A percentile compares a stretch with the other conserved stretches of the same genome.
These are phyloP conservation scores for Mariannaea elegans DNA, from an alignment of 2,329 filamentous ascomycete genomes.

Conservation along the genomic window DNA sequence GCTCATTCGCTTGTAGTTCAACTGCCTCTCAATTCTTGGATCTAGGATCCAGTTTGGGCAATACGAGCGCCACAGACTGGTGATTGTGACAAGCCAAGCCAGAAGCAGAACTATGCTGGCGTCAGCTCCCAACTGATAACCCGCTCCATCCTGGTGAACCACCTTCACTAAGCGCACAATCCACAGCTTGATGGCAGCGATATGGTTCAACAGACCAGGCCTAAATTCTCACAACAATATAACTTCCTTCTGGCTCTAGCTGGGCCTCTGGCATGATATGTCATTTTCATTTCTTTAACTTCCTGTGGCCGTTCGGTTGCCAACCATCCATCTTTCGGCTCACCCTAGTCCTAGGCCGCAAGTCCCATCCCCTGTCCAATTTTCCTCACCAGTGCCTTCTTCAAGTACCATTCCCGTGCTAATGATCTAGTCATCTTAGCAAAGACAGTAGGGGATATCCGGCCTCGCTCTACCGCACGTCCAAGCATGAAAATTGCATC, in stretches of 20 bases:
- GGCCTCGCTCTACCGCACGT: slow-evolving; percentile 76
- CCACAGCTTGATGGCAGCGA: slow-evolving; percentile 5
- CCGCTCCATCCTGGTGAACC: neutral
- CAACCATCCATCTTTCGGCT: neutral
- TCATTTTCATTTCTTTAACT: neutral
- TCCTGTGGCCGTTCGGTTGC: neutral
- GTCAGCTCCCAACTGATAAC: neutral
- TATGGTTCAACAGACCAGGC: neutral
- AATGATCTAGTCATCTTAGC: slow-evolving; percentile 79
- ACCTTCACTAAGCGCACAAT: slow-evolving; percentile 10
- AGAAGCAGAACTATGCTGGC: neutral
- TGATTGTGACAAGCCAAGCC: neutral
- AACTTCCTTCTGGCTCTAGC: slow-evolving; percentile 20
- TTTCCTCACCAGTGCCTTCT: slow-evolving; percentile 82
- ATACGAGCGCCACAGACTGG: neutral
- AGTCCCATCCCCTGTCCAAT: slow-evolving; percentile 81
- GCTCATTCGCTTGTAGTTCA: neutral
- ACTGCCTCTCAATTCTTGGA: neutral
- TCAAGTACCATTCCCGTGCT: slow-evolving; percentile 82
- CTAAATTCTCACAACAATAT: slow-evolving; percentile 31
- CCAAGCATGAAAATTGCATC: slow-evolving; percentile 88
- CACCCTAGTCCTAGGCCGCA: slow-evolving; percentile 36
- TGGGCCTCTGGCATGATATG: slow-evolving; percentile 3
- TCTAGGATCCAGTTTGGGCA: neutral
- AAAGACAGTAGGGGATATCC: slow-evolving; percentile 77